Evolutionary conservation across 192 early-diverging fungal genomes (phyloP).

Genomic region (Linnemannia elongata): DNA sequence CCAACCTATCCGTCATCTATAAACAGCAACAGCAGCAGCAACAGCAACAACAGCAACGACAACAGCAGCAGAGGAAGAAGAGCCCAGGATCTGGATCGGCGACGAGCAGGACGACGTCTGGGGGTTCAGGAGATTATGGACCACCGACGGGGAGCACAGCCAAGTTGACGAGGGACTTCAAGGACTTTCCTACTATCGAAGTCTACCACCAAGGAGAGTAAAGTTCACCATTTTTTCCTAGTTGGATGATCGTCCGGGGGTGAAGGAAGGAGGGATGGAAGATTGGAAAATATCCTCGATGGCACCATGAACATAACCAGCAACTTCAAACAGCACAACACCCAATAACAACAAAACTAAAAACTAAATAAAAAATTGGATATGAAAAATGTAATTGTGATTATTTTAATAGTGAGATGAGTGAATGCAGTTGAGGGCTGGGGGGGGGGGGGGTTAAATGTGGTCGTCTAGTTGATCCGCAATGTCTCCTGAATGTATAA

Average conservation of each 20-base stretch:
- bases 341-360: neutral
- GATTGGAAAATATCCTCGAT: neutral
- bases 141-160: neutral
- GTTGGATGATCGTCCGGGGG: neutral
- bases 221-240: too few species aligned
- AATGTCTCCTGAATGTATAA: conserved; percentile 49
- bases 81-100: neutral
- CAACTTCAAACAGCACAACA: neutral
- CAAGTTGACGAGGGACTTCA: neutral
- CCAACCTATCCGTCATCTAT: neutral
- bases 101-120: neutral
- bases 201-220: neutral
- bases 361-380: neutral
- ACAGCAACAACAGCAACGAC: neutral
- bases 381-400: neutral
- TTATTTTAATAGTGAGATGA: neutral
- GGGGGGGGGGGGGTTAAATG: too few species aligned
- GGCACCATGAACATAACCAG: neutral
- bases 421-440: neutral
- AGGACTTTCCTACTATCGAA: neutral
- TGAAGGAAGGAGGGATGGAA: neutral
- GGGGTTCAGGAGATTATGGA: neutral
- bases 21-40: neutral
- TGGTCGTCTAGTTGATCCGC: conserved; percentile 14
- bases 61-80: neutral